Evolutionary conservation across 2,329 filamentous ascomycete species (phyloP).

Genomic region (Stagonosporopsis chrysanthemi): DNA sequence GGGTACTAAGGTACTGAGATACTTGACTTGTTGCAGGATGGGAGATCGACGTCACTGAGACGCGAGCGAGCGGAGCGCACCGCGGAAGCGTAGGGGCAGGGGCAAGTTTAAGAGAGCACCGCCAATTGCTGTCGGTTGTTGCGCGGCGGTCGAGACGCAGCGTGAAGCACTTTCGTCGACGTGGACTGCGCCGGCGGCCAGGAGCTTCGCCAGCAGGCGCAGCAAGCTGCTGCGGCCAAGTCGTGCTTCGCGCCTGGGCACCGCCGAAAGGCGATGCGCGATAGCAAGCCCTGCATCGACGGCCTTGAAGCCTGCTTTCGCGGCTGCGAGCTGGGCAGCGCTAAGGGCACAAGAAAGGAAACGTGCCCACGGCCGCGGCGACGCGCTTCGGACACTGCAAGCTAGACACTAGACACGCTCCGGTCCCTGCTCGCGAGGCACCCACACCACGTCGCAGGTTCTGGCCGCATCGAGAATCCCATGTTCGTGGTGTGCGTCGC

Average conservation of each 20-base stretch:
- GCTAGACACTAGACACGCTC: constrained; percentile 1
- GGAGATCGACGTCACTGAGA: constrained; percentile 28
- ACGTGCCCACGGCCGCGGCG: neutral
- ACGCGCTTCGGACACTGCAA: neutral
- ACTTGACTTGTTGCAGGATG: constrained; percentile 24
- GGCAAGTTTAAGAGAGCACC: constrained; percentile 17
- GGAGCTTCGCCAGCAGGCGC: neutral
- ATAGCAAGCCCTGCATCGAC: neutral
- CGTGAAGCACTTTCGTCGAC: constrained; percentile 1
- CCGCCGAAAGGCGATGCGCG: neutral
- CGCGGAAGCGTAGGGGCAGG: constrained; percentile 1
- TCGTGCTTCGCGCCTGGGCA: neutral
- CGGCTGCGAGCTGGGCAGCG: neutral
- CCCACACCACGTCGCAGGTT: constrained; percentile 10
- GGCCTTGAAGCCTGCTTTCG: constrained; percentile 1
- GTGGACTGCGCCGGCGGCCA: constrained; percentile 7
- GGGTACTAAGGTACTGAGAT: neutral
- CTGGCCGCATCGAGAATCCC: constrained; percentile 14
- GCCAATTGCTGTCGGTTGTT: neutral
- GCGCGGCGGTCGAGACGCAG: constrained; percentile 6
- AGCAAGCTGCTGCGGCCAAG: constrained; percentile 9
- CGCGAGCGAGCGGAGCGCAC: constrained; percentile 22
- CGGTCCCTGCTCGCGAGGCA: constrained; percentile 10
- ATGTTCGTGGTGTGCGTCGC: constrained; percentile 6
- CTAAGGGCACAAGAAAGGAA: neutral